Conservation (phyloP, 192 early-diverging fungal genomes). For the Coemansia interrupta region DNA sequence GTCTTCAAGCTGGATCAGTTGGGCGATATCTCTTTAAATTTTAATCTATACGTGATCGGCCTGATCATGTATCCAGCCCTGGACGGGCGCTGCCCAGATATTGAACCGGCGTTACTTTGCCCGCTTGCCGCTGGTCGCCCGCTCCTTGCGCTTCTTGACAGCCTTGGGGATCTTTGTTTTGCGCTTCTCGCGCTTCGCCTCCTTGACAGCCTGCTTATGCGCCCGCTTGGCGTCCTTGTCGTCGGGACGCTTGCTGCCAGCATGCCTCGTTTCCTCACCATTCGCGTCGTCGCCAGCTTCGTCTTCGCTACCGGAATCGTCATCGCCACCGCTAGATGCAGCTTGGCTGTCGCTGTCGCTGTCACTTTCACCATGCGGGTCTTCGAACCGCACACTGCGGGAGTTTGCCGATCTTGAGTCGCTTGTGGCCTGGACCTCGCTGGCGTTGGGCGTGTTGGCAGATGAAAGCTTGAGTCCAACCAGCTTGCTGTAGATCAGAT, state of each 20-base stretch:
- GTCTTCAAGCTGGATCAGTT: neutral
- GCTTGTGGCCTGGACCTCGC: neutral
- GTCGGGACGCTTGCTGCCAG: conserved; percentile 72
- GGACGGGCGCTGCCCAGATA: no score
- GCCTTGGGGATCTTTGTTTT: conserved; percentile 94
- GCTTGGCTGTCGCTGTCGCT: neutral
- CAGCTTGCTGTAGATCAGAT: conserved; percentile 52
- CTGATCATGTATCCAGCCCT: neutral
- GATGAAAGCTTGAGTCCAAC: conserved; percentile 61
- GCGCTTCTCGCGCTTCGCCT: conserved; percentile 85
- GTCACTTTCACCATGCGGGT: neutral
- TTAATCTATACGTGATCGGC: no score
- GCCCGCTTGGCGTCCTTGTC: conserved; percentile 88
- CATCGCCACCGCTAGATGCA: conserved; percentile 19
- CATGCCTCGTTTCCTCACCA: conserved; percentile 30
- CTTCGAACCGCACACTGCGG: conserved; percentile 35
- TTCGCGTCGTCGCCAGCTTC: conserved; percentile 45
- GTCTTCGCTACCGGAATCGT: conserved; percentile 26
- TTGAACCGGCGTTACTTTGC: conserved; percentile 32
- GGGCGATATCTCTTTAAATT: no score
- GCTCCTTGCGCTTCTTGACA: conserved; percentile 91
- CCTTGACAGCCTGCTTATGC: conserved; percentile 82
- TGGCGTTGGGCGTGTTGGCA: conserved; percentile 21
- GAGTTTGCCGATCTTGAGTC: conserved; percentile 48
- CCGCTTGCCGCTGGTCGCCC: conserved; percentile 63